These are phyloP conservation scores for Eimeria zaria DNA, from an alignment of 169 alveolate species.

Conservation along the genomic window DNA sequence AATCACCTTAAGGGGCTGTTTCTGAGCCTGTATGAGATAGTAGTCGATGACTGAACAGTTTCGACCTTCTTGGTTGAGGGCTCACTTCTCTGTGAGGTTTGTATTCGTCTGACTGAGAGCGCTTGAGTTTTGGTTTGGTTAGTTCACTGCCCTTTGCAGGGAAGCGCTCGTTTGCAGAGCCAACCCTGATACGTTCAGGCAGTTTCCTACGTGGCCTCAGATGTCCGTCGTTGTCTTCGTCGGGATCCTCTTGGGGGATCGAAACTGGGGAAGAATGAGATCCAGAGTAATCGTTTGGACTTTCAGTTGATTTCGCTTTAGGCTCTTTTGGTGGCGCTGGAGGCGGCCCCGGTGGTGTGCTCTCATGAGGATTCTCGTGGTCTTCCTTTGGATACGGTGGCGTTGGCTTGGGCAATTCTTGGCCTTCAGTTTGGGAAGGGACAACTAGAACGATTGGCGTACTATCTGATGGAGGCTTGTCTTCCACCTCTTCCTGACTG, in stretches of 20 bases:
- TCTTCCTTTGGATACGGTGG: not conserved
- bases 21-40: not conserved
- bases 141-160: not conserved
- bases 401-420: not conserved
- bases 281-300: not conserved
- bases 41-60: slow-evolving; percentile 26
- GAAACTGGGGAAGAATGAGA: not conserved
- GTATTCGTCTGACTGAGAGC: not conserved
- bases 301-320: not conserved
- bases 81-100: not conserved
- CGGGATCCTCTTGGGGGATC: not conserved
- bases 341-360: not conserved
- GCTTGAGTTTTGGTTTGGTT: not conserved
- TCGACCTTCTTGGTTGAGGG: not conserved
- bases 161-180: not conserved
- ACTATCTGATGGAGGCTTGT: not conserved
- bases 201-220: not conserved
- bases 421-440: not conserved
- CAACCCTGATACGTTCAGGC: slow-evolving; percentile 1
- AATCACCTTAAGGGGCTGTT: not conserved
- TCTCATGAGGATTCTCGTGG: not conserved
- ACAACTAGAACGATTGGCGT: not conserved
- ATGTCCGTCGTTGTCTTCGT: not conserved
- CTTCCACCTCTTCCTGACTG: not conserved
- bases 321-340: not conserved